Evolutionary conservation across 805 yeast genomes (phyloP), one percentile per base, ranked within the genome.

Genomic region (Lachancea nothofagi): DNA sequence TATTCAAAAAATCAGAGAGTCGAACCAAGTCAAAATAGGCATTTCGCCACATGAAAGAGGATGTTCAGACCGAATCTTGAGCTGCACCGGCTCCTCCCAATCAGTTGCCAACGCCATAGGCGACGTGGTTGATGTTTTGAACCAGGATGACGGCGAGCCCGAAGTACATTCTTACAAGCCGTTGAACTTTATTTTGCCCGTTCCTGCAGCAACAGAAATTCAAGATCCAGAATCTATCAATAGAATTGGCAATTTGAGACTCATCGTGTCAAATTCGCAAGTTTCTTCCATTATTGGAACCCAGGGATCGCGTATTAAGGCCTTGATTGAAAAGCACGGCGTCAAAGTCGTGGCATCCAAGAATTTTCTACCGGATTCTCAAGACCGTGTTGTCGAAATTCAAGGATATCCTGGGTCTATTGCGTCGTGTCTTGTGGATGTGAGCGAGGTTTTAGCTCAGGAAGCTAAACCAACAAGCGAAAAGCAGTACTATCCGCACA

Each of bases 201-300:
- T 57, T 5, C 61, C 64, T 14, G 44, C 59, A 2, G 33, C 34
- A 23, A 49, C 50, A 6, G 65, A 60, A 38, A 50, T 60, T 28
- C 39, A 52, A 40, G 57, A 55, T 36, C 47, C 50, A 14, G 50
- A 49, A 27, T 48, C 52, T 18, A 37, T 55, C 33, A 46, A 45
- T 28, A 45, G 54, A 14, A 55, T 59, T 33, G 59, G 62, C 13
- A 53, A 55, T 25, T 61, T 87, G 52, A 73, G 96, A 55, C 67
- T 88, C 33, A 67, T 88, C 46, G 71, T 87, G 43, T 87, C 96
- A 29, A 86, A 87, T 61, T 72, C 80, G 37, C 95, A 86, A 59
- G 79, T 87, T 77, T 95, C 96, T 28, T 79, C 94, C 7, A 74
- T 88, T 33, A 87, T 88, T 56, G 96, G 96, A 38, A 77, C 83